Conservation (phyloP, 2,329 filamentous ascomycete species). For the Stemphylium lycopersici region DNA sequence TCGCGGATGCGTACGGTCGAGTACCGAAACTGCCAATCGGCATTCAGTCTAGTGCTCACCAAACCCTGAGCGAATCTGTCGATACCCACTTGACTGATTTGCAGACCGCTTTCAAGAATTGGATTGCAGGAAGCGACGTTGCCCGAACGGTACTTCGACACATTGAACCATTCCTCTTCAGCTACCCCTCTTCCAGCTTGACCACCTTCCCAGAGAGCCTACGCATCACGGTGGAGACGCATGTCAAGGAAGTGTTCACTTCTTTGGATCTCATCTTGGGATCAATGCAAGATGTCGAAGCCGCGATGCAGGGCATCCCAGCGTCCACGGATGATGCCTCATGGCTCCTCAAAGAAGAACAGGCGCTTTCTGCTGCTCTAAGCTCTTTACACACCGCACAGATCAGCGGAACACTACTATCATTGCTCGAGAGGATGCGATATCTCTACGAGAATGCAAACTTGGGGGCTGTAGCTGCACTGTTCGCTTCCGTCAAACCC, state of each 20-base stretch:
- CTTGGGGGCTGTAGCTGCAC: slow-evolving; percentile 58
- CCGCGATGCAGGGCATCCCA: slow-evolving; percentile 61
- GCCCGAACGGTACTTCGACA: slow-evolving; percentile 59
- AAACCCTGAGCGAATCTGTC: slow-evolving; percentile 20
- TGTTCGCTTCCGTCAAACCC: slow-evolving; percentile 69
- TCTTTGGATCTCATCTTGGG: slow-evolving; percentile 80
- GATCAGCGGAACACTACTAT: slow-evolving; percentile 56
- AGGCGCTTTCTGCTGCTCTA: slow-evolving; percentile 52
- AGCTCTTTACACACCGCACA: slow-evolving; percentile 65
- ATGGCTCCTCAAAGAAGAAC: slow-evolving; percentile 65
- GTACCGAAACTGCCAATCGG: slow-evolving; percentile 37
- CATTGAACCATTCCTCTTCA: slow-evolving; percentile 67
- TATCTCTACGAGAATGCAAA: slow-evolving; percentile 48
- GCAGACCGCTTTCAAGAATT: slow-evolving; percentile 22
- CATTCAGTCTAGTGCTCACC: slow-evolving; percentile 29
- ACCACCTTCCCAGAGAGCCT: slow-evolving; percentile 2
- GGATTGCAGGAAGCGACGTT: slow-evolving; percentile 31
- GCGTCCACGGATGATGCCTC: slow-evolving; percentile 64
- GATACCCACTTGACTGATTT: slow-evolving; percentile 22
- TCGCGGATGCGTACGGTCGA: slow-evolving; percentile 23
- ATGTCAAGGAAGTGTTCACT: slow-evolving; percentile 65
- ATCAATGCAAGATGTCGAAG: slow-evolving; percentile 74
- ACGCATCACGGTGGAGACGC: slow-evolving; percentile 43
- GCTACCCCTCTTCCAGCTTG: slow-evolving; percentile 8
- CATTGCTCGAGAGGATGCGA: slow-evolving; percentile 55